Evolutionary conservation across 2,329 filamentous ascomycete species (phyloP).

Genomic region (Orbilia ellipsospora): DNA sequence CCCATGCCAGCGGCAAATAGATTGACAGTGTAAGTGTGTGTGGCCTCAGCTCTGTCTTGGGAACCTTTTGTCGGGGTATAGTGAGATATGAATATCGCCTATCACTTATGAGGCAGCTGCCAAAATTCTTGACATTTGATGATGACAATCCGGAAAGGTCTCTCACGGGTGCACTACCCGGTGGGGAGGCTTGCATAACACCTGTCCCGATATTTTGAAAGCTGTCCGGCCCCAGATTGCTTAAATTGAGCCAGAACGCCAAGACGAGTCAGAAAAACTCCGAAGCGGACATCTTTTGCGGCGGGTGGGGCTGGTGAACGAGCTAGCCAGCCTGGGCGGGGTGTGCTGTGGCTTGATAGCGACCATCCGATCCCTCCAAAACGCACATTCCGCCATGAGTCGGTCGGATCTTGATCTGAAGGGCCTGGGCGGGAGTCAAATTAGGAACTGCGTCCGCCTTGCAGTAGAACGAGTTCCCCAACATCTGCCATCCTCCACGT

Average conservation of each 20-base stretch:
- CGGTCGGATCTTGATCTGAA: conserved; percentile 33
- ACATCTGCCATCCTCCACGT: conserved; percentile 12
- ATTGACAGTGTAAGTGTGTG: neutral
- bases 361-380: conserved; percentile 36
- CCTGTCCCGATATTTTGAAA: conserved; percentile 24
- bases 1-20: too few relatives aligned
- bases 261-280: conserved; percentile 15
- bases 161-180: too few relatives aligned
- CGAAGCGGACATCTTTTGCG: conserved; percentile 22
- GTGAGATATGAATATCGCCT: conserved; percentile 24
- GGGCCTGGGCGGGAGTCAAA: conserved; percentile 16
- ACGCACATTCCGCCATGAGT: conserved; percentile 36
- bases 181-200: conserved; percentile 1
- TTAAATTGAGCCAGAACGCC: conserved; percentile 8
- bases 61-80: neutral
- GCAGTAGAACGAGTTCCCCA: conserved; percentile 32
- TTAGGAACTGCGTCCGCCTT: conserved; percentile 45
- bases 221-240: conserved; percentile 24
- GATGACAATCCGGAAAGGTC: conserved; percentile 15
- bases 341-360: conserved; percentile 45
- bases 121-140: conserved; percentile 20
- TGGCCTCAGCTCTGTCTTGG: neutral
- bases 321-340: neutral
- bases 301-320: conserved; percentile 36
- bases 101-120: conserved; percentile 51